Percentiles rank a stretch among this genome's conserved stretches.
Evolutionary conservation across 805 yeast genomes (phyloP).

Genomic region (Wickerhamiella brachini): DNA sequence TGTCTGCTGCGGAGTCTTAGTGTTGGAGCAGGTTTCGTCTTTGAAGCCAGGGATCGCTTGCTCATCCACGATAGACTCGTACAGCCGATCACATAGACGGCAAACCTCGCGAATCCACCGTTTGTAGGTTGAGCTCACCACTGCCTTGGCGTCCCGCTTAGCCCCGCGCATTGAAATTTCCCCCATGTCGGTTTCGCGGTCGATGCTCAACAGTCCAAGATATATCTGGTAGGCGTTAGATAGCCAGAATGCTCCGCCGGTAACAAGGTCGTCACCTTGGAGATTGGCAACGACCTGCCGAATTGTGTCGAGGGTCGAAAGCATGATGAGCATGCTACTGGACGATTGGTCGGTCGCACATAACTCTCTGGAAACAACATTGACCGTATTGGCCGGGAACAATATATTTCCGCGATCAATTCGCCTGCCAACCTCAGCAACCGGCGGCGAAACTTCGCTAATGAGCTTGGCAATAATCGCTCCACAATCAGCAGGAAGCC

Average conservation of each 20-base stretch:
- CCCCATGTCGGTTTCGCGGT: slow-evolving; percentile 75
- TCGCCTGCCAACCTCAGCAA: not conserved
- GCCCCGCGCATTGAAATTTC: slow-evolving; percentile 68
- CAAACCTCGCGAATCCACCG: slow-evolving; percentile 95
- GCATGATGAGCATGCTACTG: slow-evolving; percentile 28
- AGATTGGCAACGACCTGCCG: slow-evolving; percentile 66
- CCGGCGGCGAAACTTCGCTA: not conserved
- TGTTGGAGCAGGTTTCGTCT: slow-evolving; percentile 53
- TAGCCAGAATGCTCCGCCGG: slow-evolving; percentile 95
- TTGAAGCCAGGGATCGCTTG: slow-evolving; percentile 94
- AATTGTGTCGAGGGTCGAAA: slow-evolving; percentile 75
- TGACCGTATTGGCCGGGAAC: slow-evolving; percentile 91
- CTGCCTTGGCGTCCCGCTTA: slow-evolving; percentile 83
- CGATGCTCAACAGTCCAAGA: slow-evolving; percentile 76
- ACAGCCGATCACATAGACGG: slow-evolving; percentile 75
- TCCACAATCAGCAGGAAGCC: not conserved
- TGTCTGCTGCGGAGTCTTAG: slow-evolving; percentile 44
- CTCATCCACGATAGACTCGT: slow-evolving; percentile 84
- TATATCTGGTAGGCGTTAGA: slow-evolving; percentile 91
- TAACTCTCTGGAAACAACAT: slow-evolving; percentile 80
- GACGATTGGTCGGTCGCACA: not conserved
- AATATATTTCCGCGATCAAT: slow-evolving; percentile 49
- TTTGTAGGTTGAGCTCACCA: slow-evolving; percentile 86
- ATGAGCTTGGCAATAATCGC: not conserved
- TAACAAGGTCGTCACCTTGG: slow-evolving; percentile 74